Evolutionary conservation across 2,329 filamentous ascomycete genomes (phyloP), one percentile per base, ranked within the genome.

Genomic region (Exophiala xenobiotica): DNA sequence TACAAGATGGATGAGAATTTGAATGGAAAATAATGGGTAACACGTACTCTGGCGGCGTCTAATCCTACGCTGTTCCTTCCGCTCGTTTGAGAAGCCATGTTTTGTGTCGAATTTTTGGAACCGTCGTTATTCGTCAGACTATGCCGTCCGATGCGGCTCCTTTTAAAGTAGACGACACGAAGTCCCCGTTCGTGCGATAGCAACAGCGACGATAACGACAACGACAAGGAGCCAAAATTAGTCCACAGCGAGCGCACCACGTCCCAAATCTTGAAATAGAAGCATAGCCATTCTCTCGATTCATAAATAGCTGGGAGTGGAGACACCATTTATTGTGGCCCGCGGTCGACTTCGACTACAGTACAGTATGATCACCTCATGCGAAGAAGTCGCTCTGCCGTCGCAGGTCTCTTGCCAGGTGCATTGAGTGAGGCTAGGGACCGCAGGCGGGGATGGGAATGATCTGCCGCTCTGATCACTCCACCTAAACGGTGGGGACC

Each of bases 61-160:
- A 27, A 12, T 27, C 26, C 26, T 27, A 12, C 26, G 33, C 33
- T 38, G 14, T 38, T n/a, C 33, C 33, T 38, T 38, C 33, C 33
- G 33, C 33, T 38, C 14, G 33, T 38, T 14, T 38, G 33, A 38
- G 33, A 38, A 38, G 33, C 33, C 33, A 38, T 38, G 14, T 14
- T 38, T 38, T 38, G 6, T 38, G 38, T 41, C 38, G 38, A 22
- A 41, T n/a, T 9, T 41, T 41, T 41, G 7, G n/a, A 41, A 18
- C n/a, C 20, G 38, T 6, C 38, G 38, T 41, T 41, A 41, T 41
- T 41, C 38, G 38, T 41, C 19, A 41, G 38, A 22, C 38, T 41
- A 9, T 41, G 7, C 7, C 19, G 38, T 18, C 38, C 19, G 14
- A 38, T n/a, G 38, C 19, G 38, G n/a, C 38, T 41, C 19, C 38